These are phyloP conservation scores for Plasmodium coatneyi DNA, from an alignment of 169 alveolate genomes.

Conservation along the genomic window DNA sequence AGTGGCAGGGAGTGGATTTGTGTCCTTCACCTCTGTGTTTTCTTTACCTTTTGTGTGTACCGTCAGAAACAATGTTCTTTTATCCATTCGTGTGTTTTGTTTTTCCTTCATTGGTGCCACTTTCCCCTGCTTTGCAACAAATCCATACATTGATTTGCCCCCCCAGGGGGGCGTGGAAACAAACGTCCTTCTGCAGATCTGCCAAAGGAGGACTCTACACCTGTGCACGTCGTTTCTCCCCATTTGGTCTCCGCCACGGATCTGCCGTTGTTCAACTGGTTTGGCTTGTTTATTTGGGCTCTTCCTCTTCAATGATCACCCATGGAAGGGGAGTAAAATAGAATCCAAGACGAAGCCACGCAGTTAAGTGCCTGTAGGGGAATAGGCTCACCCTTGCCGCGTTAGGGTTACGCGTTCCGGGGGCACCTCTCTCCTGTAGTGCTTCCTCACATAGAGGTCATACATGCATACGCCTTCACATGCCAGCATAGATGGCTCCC, in stretches of 20 bases:
- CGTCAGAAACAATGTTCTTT: background rate
- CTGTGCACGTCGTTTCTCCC: background rate
- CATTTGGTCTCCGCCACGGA: slow-evolving; percentile 10
- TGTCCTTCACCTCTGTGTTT: background rate
- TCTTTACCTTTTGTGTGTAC: background rate
- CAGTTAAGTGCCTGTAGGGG: background rate
- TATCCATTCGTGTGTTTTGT: background rate
- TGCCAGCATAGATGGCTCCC: background rate
- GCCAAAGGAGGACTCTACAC: background rate
- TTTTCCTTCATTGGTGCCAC: background rate
- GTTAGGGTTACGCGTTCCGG: background rate
- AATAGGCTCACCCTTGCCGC: background rate
- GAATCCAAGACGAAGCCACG: background rate
- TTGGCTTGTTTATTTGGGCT: background rate
- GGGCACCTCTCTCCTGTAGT: background rate
- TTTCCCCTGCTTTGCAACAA: background rate
- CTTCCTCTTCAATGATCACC: background rate
- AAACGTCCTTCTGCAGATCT: background rate
- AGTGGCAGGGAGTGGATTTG: background rate
- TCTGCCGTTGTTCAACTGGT: background rate
- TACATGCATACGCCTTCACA: background rate
- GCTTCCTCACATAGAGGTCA: background rate
- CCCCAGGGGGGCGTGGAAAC: background rate
- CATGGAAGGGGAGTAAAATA: background rate
- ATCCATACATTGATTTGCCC: background rate